Evolutionary conservation across 495 filamentous ascomycete genomes (phyloP).

Genomic region (Podospora pseudoanserina): DNA sequence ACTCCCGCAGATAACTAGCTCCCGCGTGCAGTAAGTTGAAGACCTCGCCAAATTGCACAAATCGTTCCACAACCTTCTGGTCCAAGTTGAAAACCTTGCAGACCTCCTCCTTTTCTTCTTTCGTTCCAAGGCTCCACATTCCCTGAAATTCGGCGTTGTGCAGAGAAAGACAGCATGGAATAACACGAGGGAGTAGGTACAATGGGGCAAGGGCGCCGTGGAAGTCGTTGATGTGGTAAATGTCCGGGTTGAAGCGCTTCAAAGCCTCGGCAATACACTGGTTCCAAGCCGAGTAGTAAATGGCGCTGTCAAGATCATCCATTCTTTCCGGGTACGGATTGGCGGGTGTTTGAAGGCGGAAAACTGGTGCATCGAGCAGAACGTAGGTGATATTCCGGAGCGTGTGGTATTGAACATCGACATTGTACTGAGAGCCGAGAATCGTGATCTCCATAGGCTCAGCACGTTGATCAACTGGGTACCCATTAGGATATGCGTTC

Average conservation of each 20-base stretch:
- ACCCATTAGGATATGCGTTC: slow-evolving; percentile 29
- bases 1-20: slow-evolving; percentile 66
- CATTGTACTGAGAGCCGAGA: slow-evolving; percentile 56
- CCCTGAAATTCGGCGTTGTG: slow-evolving; percentile 67
- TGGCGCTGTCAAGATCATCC: slow-evolving; percentile 67
- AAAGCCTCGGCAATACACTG: slow-evolving; percentile 63
- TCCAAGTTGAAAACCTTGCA: slow-evolving; percentile 64
- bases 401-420: slow-evolving; percentile 62
- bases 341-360: slow-evolving; percentile 59
- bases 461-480: slow-evolving; percentile 49
- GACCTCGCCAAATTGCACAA: slow-evolving; percentile 64
- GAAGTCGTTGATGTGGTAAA: slow-evolving; percentile 80
- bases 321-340: slow-evolving; percentile 68
- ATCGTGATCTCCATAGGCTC: slow-evolving; percentile 63
- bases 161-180: slow-evolving; percentile 53
- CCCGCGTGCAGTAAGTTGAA: slow-evolving; percentile 71
- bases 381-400: slow-evolving; percentile 71
- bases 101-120: slow-evolving; percentile 61
- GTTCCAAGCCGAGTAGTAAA: slow-evolving; percentile 73
- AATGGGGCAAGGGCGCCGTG: slow-evolving; percentile 68
- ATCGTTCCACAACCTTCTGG: slow-evolving; percentile 45
- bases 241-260: slow-evolving; percentile 56
- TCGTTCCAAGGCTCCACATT: slow-evolving; percentile 62
- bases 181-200: slow-evolving; percentile 58
- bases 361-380: slow-evolving; percentile 65